A percentile compares a stretch with the other conserved stretches of the same genome.
Evolutionary conservation across 441 rosid species (phyloP).

Genomic region (Euphorbia celastroides): DNA sequence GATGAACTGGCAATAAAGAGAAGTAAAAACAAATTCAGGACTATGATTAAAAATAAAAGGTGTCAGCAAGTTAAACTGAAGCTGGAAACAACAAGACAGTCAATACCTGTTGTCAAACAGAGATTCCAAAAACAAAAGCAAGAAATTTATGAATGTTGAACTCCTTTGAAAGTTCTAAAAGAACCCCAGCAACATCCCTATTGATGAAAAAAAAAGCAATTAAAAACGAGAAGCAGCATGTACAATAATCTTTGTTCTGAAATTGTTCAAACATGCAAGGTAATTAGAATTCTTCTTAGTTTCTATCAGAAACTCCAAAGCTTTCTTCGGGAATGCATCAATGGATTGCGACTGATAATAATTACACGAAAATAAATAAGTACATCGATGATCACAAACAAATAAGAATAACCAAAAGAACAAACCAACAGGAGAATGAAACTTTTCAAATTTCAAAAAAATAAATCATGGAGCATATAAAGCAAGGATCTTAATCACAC

Average conservation of each 20-base stretch:
- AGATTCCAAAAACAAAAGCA: slow-evolving; percentile 55
- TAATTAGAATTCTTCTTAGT: slow-evolving; percentile 39
- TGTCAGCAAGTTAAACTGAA: slow-evolving; percentile 9
- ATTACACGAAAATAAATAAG: slow-evolving; percentile 26
- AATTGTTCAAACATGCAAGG: slow-evolving; percentile 6
- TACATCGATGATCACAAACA: slow-evolving; percentile 2
- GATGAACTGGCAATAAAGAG: slow-evolving; percentile 48
- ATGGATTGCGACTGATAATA: slow-evolving; percentile 60
- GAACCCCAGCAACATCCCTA: slow-evolving; percentile 67
- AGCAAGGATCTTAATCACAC: neutral
- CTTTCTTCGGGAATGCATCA: slow-evolving; percentile 61
- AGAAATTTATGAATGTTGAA: slow-evolving; percentile 78
- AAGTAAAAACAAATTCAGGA: slow-evolving; percentile 19
- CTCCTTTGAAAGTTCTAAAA: slow-evolving; percentile 62
- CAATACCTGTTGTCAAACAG: slow-evolving; percentile 64
- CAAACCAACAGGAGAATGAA: neutral
- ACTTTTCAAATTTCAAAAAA: neutral
- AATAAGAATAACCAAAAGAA: neutral
- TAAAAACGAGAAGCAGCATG: slow-evolving; percentile 7
- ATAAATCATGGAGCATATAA: neutral
- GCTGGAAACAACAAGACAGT: slow-evolving; percentile 11
- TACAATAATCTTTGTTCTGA: neutral
- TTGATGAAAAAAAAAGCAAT: slow-evolving; percentile 15
- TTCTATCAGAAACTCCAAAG: slow-evolving; percentile 63
- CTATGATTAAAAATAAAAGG: slow-evolving; percentile 15